Evolutionary conservation across 257 asterid species (phyloP).

Genomic region (Solanum boliviense): DNA sequence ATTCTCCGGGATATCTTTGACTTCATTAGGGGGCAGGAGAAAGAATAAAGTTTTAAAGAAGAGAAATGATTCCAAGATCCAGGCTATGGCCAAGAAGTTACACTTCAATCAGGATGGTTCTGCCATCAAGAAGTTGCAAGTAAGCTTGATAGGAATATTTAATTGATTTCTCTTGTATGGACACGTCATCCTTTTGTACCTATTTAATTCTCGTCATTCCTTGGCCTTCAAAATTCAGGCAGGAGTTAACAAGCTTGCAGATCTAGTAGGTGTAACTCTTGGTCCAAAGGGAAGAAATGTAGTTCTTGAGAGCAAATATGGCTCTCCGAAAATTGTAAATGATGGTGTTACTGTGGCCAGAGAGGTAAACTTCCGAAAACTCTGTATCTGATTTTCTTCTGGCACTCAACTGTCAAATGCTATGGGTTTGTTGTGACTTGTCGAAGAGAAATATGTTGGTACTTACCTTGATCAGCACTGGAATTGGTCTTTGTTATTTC

Average conservation of each 20-base stretch:
- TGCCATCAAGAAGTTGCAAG: slow-evolving; percentile 81
- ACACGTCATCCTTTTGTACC: background rate
- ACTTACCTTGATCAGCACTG: background rate
- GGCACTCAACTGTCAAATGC: background rate
- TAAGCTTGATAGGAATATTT: background rate
- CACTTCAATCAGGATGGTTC: slow-evolving; percentile 96
- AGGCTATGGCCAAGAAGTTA: slow-evolving; percentile 78
- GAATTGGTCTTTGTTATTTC: background rate
- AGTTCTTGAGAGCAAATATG: slow-evolving; percentile 93
- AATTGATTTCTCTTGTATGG: background rate
- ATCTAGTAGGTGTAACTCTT: slow-evolving; percentile 91
- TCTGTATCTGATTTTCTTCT: background rate
- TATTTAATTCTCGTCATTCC: background rate
- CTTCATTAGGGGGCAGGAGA: slow-evolving; percentile 48
- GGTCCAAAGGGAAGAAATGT: slow-evolving; percentile 99
- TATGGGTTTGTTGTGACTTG: background rate
- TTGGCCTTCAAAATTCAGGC: slow-evolving; percentile 24
- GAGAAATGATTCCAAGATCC: slow-evolving; percentile 37
- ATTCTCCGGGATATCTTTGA: slow-evolving; percentile 45
- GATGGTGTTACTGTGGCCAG: slow-evolving; percentile 96
- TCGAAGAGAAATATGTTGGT: background rate
- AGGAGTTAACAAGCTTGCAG: slow-evolving; percentile 93
- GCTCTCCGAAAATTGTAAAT: slow-evolving; percentile 91
- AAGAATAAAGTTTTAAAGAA: slow-evolving; percentile 25
- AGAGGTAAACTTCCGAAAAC: slow-evolving; percentile 41